Conservation (phyloP, 257 asterid genomes). For the Fraxinus excelsior region DNA sequence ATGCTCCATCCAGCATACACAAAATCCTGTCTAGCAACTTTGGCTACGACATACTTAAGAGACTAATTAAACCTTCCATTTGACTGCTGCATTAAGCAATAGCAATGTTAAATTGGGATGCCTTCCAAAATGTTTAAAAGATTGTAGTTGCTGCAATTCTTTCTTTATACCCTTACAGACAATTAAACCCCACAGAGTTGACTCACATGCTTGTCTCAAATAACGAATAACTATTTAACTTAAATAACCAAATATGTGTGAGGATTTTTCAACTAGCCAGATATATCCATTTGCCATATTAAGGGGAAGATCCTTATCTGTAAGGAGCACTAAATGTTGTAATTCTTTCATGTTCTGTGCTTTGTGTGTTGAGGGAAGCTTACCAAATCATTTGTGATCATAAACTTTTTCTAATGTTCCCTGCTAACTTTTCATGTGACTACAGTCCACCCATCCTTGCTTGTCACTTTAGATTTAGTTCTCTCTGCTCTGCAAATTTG, state of each 20-base stretch:
- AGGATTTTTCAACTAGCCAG: constrained; percentile 6
- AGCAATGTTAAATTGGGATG: not conserved
- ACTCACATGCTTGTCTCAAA: not conserved
- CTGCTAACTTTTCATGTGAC: not conserved
- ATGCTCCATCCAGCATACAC: not conserved
- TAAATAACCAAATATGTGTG: not conserved
- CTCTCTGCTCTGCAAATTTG: constrained; percentile 6
- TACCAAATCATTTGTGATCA: not conserved
- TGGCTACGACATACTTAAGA: constrained; percentile 7
- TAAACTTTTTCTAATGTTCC: too few species aligned
- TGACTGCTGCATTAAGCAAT: not conserved
- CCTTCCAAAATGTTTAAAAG: constrained; percentile 14
- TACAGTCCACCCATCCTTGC: constrained; percentile 13
- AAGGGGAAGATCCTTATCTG: constrained; percentile 1
- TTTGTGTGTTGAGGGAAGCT: not conserved
- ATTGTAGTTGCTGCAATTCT: constrained; percentile 22
- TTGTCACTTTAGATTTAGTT: constrained; percentile 17
- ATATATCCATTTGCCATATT: constrained; percentile 4
- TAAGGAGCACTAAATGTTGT: constrained; percentile 13
- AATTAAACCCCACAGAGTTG: not conserved
- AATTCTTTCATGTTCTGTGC: not conserved
- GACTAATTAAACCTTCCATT: not conserved
- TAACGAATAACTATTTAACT: constrained; percentile 6
- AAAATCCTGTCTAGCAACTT: constrained; percentile 1
- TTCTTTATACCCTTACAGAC: constrained; percentile 14